phyloP scores from a whole-genome alignment of 805 yeast species.

The Nakazawaea siamensis region DNA sequence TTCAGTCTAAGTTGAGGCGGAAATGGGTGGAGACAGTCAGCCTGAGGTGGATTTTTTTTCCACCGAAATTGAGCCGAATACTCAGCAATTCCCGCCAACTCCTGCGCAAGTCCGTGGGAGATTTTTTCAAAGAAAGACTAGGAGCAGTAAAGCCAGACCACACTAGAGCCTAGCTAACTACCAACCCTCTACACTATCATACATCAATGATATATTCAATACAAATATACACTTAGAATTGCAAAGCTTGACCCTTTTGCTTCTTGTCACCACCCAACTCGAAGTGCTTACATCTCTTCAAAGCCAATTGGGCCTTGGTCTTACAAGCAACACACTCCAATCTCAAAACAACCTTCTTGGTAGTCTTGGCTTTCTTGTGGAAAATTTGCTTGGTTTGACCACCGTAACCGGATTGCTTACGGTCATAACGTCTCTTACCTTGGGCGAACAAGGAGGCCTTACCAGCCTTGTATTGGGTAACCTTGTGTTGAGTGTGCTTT shows the following conservation, averaged over 20 bases:
- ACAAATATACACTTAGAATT: conserved; percentile 74
- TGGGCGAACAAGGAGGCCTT: conserved; percentile 98
- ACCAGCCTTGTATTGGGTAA: conserved; percentile 99
- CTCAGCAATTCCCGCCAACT: no score
- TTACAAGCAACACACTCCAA: conserved; percentile 98
- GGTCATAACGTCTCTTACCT: conserved; percentile 99
- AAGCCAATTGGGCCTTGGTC: conserved; percentile 95
- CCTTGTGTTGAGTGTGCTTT: conserved; percentile 99
- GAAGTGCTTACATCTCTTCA: conserved; percentile 99
- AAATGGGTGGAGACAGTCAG: no score
- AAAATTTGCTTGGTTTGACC: conserved; percentile 99
- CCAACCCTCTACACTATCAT: no score
- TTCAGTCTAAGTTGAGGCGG: no score
- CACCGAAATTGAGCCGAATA: no score
- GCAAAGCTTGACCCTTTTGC: conserved; percentile 99
- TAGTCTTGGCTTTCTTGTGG: conserved; percentile 99
- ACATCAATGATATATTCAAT: no score
- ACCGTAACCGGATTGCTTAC: conserved; percentile 99
- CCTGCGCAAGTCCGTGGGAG: no score
- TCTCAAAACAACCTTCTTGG: conserved; percentile 99
- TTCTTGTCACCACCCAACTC: conserved; percentile 99
- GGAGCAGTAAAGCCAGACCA: no score
- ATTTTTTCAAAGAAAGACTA: no score
- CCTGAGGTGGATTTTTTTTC: no score
- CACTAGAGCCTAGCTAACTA: no score